Percentiles rank a stretch among this genome's conserved stretches.
phyloP scores from a whole-genome alignment of 371 early-diverging fungal genomes.

The Rhizopus sp. region DNA sequence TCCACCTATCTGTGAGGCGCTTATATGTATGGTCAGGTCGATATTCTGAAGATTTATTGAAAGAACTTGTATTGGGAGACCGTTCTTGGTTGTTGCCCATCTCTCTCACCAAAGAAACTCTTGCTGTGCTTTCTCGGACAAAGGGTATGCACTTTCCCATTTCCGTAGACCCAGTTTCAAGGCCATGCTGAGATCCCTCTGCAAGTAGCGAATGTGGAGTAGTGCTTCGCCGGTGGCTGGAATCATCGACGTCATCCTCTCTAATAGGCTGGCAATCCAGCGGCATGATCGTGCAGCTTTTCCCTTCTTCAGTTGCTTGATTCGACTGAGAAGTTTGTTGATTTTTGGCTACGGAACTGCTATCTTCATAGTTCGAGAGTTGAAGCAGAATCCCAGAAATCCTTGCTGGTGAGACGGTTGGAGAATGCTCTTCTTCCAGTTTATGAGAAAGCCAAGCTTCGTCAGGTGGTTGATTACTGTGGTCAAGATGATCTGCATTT shows the following conservation, averaged over 20 bases:
- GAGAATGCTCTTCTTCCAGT: constrained; percentile 2
- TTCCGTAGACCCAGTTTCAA: neutral
- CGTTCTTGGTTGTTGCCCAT: constrained; percentile 1
- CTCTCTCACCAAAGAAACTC: constrained; percentile 10
- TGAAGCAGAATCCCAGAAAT: constrained; percentile 9
- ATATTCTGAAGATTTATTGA: neutral
- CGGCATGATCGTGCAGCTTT: constrained; percentile 1
- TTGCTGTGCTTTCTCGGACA: neutral
- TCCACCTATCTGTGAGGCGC: constrained; percentile 13
- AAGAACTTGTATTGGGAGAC: constrained; percentile 2
- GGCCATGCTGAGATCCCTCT: constrained; percentile 5
- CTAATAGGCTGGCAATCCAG: constrained; percentile 8
- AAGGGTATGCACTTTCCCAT: neutral
- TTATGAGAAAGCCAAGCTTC: constrained; percentile 4
- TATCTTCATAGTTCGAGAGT: constrained; percentile 3
- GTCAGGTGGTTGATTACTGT: neutral
- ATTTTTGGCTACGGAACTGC: constrained; percentile 6
- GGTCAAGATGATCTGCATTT: neutral
- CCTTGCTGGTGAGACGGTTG: neutral
- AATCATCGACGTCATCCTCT: constrained; percentile 11
- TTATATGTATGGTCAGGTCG: constrained; percentile 5
- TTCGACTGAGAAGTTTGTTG: neutral
- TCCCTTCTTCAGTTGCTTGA: neutral
- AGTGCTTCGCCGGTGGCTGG: constrained; percentile 13
- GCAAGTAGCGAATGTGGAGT: constrained; percentile 5